Evolutionary conservation across 2,329 filamentous ascomycete species (phyloP), one percentile per base, ranked within the genome.

Genomic region (Dryadomyces quercivorus): DNA sequence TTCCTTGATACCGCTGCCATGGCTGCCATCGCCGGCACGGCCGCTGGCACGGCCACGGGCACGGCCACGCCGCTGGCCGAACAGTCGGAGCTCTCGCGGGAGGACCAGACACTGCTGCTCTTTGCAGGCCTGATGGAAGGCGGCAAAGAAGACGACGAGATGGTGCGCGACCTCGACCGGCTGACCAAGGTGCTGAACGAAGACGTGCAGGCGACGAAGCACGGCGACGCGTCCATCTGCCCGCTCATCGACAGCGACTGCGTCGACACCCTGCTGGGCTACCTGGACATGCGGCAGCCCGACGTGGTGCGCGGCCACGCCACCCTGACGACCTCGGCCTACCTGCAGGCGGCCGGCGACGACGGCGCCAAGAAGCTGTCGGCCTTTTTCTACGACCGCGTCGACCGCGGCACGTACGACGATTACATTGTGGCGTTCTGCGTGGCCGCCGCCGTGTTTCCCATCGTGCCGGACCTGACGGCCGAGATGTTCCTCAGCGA

Each of bases 381-480:
- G 5, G 77, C 78, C 5, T 92, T 93, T 66, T 86, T 96, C 65
- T 83, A 83, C 53, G 74, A 79, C 16, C 82, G 85, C 53, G 75
- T 95, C 16, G 72, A 78, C 60, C 82, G 85, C 59, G 84, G 84
- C 52, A 92, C 86, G 22, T 88, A 90, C 59, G 91, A 96, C 63
- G 88, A 95, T 67, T 81, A 94, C 60, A 88, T 95, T 54, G 76
- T 93, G 51, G 91, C 91, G 6, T 97, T 96, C 67, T 97, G 91
- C 53, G 90, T 91, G n/a, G 89, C 90, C 6, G 82, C 90, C 2
- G 82, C 84, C 21, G 81, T 94, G 9, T 98, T 98, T 65, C 91
- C 93, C 1, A 79, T 98, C 52, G 82, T 88, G 2, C 86, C 89
- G 3, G 79, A 84, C 54, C 78, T 88, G 46, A 88, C 85, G 2